Percentiles rank a stretch among this genome's conserved stretches.
Evolutionary conservation across 345 rosid species (phyloP).

Genomic region (Lumnitzera littorea): DNA sequence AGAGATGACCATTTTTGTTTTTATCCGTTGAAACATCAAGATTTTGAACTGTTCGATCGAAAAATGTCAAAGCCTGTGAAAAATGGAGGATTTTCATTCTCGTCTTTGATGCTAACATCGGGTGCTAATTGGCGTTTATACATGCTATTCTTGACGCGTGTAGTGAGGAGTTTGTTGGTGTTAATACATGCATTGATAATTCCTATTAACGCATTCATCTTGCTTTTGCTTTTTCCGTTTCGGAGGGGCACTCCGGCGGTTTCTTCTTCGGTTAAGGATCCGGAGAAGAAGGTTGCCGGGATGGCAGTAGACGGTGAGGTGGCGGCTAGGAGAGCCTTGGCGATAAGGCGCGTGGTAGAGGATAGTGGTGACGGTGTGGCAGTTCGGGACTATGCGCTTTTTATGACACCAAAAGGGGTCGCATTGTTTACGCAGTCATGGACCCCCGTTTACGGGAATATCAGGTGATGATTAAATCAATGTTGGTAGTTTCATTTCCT

Average conservation of each 20-base stretch:
- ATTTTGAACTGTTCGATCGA: too few species aligned
- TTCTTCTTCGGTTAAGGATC: slow-evolving; percentile 8
- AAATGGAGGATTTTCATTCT: slow-evolving; percentile 18
- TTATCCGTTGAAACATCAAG: too few species aligned
- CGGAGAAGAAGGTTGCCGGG: slow-evolving; percentile 19
- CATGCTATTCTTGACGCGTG: slow-evolving; percentile 51
- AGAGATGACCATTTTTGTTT: too few species aligned
- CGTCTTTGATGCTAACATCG: slow-evolving; percentile 59
- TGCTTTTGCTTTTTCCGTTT: slow-evolving; percentile 51
- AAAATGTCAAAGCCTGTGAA: slow-evolving; percentile 32
- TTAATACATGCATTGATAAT: slow-evolving; percentile 33
- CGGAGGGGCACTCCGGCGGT: slow-evolving; percentile 22
- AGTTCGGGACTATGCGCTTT: slow-evolving; percentile 42
- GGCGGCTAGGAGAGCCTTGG: slow-evolving; percentile 52
- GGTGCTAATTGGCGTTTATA: slow-evolving; percentile 80
- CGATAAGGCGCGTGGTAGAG: slow-evolving; percentile 49
- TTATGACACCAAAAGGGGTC: slow-evolving; percentile 54
- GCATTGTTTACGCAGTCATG: slow-evolving; percentile 77
- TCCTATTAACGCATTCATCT: slow-evolving; percentile 33
- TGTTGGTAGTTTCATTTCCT: neutral
- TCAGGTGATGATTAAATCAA: slow-evolving; percentile 36
- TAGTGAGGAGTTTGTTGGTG: slow-evolving; percentile 32
- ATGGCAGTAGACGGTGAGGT: slow-evolving; percentile 54
- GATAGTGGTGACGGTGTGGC: slow-evolving; percentile 33
- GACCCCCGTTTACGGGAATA: slow-evolving; percentile 41